A percentile compares a stretch with the other conserved stretches of the same genome.
These are phyloP conservation scores for Pythium insidiosum DNA, from an alignment of 352 stramenopile genomes.

Conservation along the genomic window DNA sequence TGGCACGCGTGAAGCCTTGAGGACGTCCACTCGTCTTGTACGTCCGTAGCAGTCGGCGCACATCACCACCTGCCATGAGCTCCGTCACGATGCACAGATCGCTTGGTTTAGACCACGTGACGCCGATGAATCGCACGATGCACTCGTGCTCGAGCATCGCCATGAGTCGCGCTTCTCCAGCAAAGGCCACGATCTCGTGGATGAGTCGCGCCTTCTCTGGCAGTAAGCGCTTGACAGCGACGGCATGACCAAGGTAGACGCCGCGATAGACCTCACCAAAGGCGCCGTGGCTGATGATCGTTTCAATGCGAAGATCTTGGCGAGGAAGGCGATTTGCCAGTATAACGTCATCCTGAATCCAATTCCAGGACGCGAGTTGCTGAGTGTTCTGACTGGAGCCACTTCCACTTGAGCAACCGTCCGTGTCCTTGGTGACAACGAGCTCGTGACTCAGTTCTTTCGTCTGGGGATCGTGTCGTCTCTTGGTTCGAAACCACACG, in stretches of 20 bases:
- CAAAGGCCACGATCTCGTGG: constrained; percentile 8
- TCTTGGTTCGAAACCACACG: too few relatives aligned
- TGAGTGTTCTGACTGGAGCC: too few relatives aligned
- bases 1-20: constrained; percentile 1
- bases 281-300: too few relatives aligned
- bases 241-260: constrained; percentile 3
- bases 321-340: too few relatives aligned
- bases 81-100: constrained; percentile 10
- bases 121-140: constrained; percentile 11
- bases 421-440: too few relatives aligned
- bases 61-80: constrained; percentile 2
- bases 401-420: too few relatives aligned
- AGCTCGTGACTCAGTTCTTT: too few relatives aligned
- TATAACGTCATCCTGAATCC: too few relatives aligned
- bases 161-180: constrained; percentile 12
- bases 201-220: not conserved
- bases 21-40: not conserved
- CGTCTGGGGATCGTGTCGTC: too few relatives aligned
- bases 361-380: too few relatives aligned
- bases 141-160: constrained; percentile 8
- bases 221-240: constrained; percentile 18
- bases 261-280: constrained; percentile 20
- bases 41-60: not conserved
- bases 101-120: constrained; percentile 8
- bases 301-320: too few relatives aligned